A percentile compares a stretch with the other conserved stretches of the same genome.
These are phyloP conservation scores for Rhizophora mangle DNA, from an alignment of 345 rosid species.

Conservation along the genomic window DNA sequence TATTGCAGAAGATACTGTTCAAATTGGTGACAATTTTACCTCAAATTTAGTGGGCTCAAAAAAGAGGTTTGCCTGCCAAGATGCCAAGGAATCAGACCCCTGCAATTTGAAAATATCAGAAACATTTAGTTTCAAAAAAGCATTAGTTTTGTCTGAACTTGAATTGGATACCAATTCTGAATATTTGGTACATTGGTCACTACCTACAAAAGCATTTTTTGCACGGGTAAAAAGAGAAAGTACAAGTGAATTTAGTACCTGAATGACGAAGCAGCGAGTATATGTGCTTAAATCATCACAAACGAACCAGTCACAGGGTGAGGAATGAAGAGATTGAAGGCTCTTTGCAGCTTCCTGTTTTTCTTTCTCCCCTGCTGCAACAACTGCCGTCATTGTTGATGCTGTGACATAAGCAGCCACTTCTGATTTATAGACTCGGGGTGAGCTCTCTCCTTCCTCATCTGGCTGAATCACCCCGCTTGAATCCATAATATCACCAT, in stretches of 20 bases:
- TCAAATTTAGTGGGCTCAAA: constrained; percentile 36
- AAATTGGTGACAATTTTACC: constrained; percentile 7
- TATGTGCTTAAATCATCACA: constrained; percentile 73
- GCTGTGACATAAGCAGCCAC: constrained; percentile 81
- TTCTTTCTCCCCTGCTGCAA: constrained; percentile 83
- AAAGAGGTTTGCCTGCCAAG: constrained; percentile 91
- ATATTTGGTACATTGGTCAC: too few species aligned
- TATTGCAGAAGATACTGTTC: not conserved
- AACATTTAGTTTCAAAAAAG: constrained; percentile 45
- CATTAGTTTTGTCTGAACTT: constrained; percentile 55
- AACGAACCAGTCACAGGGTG: constrained; percentile 90
- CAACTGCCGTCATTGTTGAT: constrained; percentile 77
- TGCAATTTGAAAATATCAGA: constrained; percentile 19
- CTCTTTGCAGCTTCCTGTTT: constrained; percentile 69
- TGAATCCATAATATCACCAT: constrained; percentile 14
- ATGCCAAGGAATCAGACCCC: constrained; percentile 90
- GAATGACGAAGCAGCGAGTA: constrained; percentile 80
- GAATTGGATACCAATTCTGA: constrained; percentile 29
- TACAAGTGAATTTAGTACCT: constrained; percentile 36
- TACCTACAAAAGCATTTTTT: not conserved
- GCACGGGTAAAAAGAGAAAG: not conserved
- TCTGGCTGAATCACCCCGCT: constrained; percentile 15
- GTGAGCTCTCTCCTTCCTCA: constrained; percentile 29
- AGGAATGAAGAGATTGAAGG: constrained; percentile 73
- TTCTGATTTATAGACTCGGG: constrained; percentile 55